Percentiles rank a stretch among this genome's conserved stretches.
phyloP scores from a whole-genome alignment of 2,329 filamentous ascomycete genomes.

The Fusarium guadeloupense region DNA sequence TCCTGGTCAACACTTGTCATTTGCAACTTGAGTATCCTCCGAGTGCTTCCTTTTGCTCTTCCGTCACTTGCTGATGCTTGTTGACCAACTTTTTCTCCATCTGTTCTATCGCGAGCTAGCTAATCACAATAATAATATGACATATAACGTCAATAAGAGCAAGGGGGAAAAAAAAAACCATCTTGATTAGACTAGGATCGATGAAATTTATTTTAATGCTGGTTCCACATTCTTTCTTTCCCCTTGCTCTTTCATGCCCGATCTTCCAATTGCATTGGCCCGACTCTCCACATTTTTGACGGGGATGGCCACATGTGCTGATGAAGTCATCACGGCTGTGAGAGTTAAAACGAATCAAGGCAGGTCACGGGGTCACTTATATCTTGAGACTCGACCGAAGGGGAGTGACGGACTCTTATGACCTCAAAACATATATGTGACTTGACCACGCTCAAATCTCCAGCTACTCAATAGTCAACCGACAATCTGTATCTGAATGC shows the following conservation, averaged over 20 bases:
- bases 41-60: neutral
- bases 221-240: neutral
- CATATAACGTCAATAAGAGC: no score
- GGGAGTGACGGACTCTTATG: neutral
- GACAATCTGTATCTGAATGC: neutral
- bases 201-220: conserved; percentile 7
- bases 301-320: neutral
- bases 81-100: neutral
- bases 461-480: neutral
- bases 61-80: neutral
- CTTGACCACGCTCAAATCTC: neutral
- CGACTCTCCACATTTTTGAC: conserved; percentile 7
- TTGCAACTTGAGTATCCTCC: neutral
- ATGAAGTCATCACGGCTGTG: conserved; percentile 14
- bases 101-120: neutral
- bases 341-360: neutral
- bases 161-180: neutral
- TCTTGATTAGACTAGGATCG: neutral
- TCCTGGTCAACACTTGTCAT: neutral
- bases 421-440: neutral
- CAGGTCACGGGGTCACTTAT: neutral
- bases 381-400: neutral
- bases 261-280: conserved; percentile 5
- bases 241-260: conserved; percentile 1
- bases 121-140: no score